Conservation (phyloP, 2,329 filamentous ascomycete species). For the Epichloe brachyelytri region DNA sequence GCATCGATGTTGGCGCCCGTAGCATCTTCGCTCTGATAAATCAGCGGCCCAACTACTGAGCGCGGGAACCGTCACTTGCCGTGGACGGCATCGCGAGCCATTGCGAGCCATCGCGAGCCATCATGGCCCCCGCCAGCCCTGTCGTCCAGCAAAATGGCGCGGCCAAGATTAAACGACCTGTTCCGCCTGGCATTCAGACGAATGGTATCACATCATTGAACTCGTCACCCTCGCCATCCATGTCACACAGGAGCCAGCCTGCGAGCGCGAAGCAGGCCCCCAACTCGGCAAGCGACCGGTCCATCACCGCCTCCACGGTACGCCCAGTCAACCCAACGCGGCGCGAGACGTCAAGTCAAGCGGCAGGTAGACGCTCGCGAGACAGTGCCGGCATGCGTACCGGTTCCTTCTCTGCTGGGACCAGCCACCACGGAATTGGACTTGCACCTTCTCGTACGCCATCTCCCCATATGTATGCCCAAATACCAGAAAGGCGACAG, state of each 20-base stretch:
- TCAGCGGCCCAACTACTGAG: constrained; percentile 1
- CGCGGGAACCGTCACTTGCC: constrained; percentile 1
- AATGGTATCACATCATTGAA: constrained; percentile 47
- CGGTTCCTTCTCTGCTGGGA: constrained; percentile 34
- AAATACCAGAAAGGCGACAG: neutral
- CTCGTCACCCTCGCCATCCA: constrained; percentile 45
- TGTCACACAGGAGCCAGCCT: constrained; percentile 42
- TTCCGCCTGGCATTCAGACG: constrained; percentile 51
- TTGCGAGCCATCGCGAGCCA: constrained; percentile 11
- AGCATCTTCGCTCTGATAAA: neutral
- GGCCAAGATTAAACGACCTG: constrained; percentile 55
- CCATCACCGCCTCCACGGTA: constrained; percentile 26
- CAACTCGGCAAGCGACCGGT: constrained; percentile 22
- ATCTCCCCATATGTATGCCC: neutral
- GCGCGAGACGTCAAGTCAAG: constrained; percentile 38
- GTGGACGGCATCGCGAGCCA: constrained; percentile 11
- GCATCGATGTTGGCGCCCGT: constrained; percentile 10
- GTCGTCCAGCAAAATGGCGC: constrained; percentile 29
- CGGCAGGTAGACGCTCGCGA: constrained; percentile 33
- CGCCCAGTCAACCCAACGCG: constrained; percentile 45
- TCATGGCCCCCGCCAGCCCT: constrained; percentile 45
- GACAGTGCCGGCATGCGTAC: constrained; percentile 38
- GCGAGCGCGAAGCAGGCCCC: constrained; percentile 27
- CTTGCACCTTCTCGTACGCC: constrained; percentile 39
- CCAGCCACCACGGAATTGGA: constrained; percentile 23